A percentile compares a stretch with the other conserved stretches of the same genome.
Evolutionary conservation across 2,329 filamentous ascomycete genomes (phyloP).

Genomic region (Curvularia verruculosa): DNA sequence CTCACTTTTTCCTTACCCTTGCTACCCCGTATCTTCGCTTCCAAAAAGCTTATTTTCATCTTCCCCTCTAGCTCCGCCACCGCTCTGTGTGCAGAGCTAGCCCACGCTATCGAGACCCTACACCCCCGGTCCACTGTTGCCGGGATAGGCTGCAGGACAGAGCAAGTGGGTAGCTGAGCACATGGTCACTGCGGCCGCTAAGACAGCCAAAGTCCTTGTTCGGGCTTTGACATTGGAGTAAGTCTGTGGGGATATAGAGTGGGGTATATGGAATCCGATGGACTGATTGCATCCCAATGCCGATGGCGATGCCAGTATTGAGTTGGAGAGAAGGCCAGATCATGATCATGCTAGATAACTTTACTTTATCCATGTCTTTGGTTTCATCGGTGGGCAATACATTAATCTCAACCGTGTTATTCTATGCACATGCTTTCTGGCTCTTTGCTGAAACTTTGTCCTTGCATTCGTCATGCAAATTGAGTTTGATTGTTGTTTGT

Average conservation of each 20-base stretch:
- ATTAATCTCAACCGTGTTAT: not conserved
- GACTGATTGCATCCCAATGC: too few relatives aligned
- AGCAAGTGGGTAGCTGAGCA: not conserved
- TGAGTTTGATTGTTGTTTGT: slow-evolving; percentile 2
- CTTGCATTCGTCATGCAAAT: not conserved
- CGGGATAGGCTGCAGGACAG: not conserved
- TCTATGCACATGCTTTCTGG: not conserved
- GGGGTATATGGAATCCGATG: not conserved
- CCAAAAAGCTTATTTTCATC: not conserved
- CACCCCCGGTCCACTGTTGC: not conserved
- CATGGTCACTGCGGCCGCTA: not conserved
- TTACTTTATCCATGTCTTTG: slow-evolving; percentile 8
- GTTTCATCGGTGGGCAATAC: not conserved
- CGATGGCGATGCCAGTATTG: too few relatives aligned
- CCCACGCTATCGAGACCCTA: not conserved
- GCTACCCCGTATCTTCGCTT: not conserved
- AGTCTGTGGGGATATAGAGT: not conserved
- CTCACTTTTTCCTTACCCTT: not conserved
- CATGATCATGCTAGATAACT: not conserved
- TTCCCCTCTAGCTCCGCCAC: not conserved
- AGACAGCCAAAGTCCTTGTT: not conserved
- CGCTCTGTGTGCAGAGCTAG: not conserved
- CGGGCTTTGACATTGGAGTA: not conserved
- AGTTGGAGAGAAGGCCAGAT: too few relatives aligned
- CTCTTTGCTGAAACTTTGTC: not conserved